Base-by-base conservation (phyloP, 352 stramenopile genomes). In the Phytophthora uliginosa region DNA sequence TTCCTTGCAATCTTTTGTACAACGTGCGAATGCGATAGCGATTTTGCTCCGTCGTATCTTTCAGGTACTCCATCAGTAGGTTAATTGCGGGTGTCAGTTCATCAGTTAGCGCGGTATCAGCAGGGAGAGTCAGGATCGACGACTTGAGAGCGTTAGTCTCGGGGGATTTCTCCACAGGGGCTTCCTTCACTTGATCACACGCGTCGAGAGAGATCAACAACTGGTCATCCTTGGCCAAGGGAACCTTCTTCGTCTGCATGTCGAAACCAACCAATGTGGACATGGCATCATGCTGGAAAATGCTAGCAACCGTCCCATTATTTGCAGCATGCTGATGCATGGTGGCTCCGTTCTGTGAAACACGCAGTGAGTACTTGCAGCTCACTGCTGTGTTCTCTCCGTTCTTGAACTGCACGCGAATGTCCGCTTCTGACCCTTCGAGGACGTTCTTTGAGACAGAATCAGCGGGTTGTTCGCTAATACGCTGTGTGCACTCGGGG, bases 51-150 rank as follows among this genome's bases (percentile, higher is more conserved):
- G 89, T 91, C 59, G 88, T 88, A 61, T 95, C 86, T 42, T 89
- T 82, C 33, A 95, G 71, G 28, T 92, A 77, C n/a, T 93, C 90
- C 26, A 95, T 76, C 5, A 95, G 73, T 57, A 97, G 40, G n/a
- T 85, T 92, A 31, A 93, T 83, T 56, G 90, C 81, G 9, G 89
- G 86, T 28, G 89, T 95, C 22, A 94, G 55, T 59, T 95, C 90
- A 61, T 96, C 90, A 2, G 60, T 61, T 34, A 78, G 42, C 26
- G 66, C 22, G 1, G 20, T 53, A 22, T 58, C 24, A 20, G 5
- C 22, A 59, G 56, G 8, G 53, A 53, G 20, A 53, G 47, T 13
- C 20, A 53, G 4, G 47, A 53, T 28, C 47, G 47, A 28, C 4
- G 20, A 13, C 10, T 31, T 28, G 47, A 17, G n/a, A 7, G n/a